These are phyloP conservation scores for Boletus sp. DNA, from an alignment of 768 basidiomycete species.

Conservation along the genomic window DNA sequence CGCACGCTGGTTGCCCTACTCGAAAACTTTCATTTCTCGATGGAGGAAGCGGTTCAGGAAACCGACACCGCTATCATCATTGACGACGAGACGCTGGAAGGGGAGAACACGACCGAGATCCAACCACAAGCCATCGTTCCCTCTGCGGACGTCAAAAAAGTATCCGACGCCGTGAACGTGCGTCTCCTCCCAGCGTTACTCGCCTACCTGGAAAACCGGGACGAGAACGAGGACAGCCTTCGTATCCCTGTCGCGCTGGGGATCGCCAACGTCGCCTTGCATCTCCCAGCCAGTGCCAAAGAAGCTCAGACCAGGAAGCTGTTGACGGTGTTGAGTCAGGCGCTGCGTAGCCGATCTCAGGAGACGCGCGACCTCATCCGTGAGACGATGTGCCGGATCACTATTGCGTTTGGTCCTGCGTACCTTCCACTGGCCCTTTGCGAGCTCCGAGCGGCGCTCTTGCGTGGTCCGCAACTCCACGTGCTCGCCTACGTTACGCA, in stretches of 20 bases:
- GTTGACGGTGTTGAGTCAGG: conserved; percentile 83
- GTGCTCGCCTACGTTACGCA: conserved; percentile 85
- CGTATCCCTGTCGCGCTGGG: conserved; percentile 81
- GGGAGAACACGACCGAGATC: no score
- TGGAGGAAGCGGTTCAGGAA: conserved; percentile 55
- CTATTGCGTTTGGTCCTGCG: conserved; percentile 63
- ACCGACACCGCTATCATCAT: conserved; percentile 27
- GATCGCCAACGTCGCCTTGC: conserved; percentile 77
- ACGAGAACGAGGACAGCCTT: conserved; percentile 44
- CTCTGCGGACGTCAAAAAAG: no score
- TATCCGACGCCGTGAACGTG: no score
- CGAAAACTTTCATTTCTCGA: conserved; percentile 88
- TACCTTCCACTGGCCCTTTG: conserved; percentile 73
- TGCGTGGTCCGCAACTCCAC: conserved; percentile 92
- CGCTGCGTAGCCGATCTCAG: conserved; percentile 87
- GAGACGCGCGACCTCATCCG: conserved; percentile 87
- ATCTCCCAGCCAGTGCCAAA: conserved; percentile 64
- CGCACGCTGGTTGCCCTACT: conserved; percentile 81
- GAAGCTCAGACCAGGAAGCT: conserved; percentile 72
- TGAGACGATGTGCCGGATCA: conserved; percentile 80
- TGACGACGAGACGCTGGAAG: conserved; percentile 27
- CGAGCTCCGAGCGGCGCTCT: conserved; percentile 78
- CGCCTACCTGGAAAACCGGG: conserved; percentile 76
- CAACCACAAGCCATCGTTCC: no score
- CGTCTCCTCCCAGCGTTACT: conserved; percentile 42